Percentiles rank a stretch among this genome's conserved stretches.
Conservation (phyloP, 345 rosid species). For the Turnera subulata region DNA sequence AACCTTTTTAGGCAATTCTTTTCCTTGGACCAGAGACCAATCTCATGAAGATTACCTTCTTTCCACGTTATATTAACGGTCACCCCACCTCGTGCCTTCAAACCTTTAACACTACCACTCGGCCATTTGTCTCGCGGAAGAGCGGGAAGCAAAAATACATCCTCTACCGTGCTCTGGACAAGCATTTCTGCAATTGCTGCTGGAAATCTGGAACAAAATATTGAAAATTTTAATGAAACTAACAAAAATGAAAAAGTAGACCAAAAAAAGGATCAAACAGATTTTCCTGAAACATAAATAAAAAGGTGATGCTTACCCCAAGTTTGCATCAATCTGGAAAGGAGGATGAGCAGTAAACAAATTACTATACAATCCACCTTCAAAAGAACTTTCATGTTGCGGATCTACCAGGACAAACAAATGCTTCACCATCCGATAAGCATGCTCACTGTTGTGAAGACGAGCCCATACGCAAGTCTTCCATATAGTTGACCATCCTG, state of each 20-base stretch:
- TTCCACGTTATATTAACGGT: slow-evolving; percentile 66
- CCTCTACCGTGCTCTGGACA: slow-evolving; percentile 71
- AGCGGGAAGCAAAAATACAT: slow-evolving; percentile 77
- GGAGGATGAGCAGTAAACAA: slow-evolving; percentile 95
- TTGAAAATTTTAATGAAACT: no score
- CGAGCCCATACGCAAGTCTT: slow-evolving; percentile 88
- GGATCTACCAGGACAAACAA: slow-evolving; percentile 77
- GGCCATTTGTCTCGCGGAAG: slow-evolving; percentile 80
- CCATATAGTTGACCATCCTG: slow-evolving; percentile 96
- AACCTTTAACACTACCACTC: slow-evolving; percentile 61
- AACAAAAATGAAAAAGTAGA: no score
- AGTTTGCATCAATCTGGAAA: slow-evolving; percentile 96
- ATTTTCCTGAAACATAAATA: not conserved
- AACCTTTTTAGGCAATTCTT: slow-evolving; percentile 32
- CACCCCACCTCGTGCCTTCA: slow-evolving; percentile 75
- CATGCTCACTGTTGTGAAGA: slow-evolving; percentile 63
- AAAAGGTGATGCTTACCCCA: slow-evolving; percentile 56
- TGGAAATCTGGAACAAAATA: slow-evolving; percentile 41
- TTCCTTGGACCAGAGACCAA: slow-evolving; percentile 47
- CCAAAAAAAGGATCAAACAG: no score
- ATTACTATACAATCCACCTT: slow-evolving; percentile 87
- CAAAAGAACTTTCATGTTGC: slow-evolving; percentile 45
- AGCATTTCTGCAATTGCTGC: slow-evolving; percentile 84
- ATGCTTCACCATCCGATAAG: slow-evolving; percentile 69
- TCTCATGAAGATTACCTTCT: slow-evolving; percentile 68